Conservation (phyloP, 495 filamentous ascomycete genomes). For the Aspergillus baeticus region DNA sequence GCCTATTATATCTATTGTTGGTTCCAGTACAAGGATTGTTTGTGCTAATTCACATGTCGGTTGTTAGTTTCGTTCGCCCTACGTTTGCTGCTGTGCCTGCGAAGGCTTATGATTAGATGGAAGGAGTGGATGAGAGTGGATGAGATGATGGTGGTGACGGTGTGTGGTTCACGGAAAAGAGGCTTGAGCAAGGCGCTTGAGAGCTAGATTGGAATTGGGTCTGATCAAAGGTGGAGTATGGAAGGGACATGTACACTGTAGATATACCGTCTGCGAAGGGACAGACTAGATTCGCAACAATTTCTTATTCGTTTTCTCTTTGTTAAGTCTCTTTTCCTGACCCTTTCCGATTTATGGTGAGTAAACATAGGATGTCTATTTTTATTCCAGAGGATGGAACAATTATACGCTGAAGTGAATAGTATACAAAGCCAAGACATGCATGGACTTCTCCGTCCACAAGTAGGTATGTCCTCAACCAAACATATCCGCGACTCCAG, state of each 20-base stretch:
- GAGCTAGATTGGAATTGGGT: not conserved
- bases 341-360: not conserved
- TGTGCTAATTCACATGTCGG: slow-evolving; percentile 5
- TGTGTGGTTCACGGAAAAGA: not conserved
- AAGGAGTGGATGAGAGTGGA: not conserved
- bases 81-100: slow-evolving; percentile 46
- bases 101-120: slow-evolving; percentile 35
- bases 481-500: slow-evolving; percentile 69
- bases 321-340: not conserved
- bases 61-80: slow-evolving; percentile 44
- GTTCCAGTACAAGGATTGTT: no score
- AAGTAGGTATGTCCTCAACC: slow-evolving; percentile 31
- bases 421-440: slow-evolving; percentile 9
- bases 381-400: slow-evolving; percentile 7
- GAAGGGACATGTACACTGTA: slow-evolving; percentile 30
- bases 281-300: slow-evolving; percentile 31
- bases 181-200: not conserved
- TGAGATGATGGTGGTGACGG: not conserved
- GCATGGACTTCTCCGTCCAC: no score
- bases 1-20: no score
- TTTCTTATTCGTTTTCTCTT: slow-evolving; percentile 18
- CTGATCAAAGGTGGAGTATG: not conserved
- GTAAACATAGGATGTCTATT: slow-evolving; percentile 10
- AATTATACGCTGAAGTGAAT: slow-evolving; percentile 3
- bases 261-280: slow-evolving; percentile 38